Evolutionary conservation across 78 protist species (phyloP).

Genomic region (Chrysochromulina tobinii): DNA sequence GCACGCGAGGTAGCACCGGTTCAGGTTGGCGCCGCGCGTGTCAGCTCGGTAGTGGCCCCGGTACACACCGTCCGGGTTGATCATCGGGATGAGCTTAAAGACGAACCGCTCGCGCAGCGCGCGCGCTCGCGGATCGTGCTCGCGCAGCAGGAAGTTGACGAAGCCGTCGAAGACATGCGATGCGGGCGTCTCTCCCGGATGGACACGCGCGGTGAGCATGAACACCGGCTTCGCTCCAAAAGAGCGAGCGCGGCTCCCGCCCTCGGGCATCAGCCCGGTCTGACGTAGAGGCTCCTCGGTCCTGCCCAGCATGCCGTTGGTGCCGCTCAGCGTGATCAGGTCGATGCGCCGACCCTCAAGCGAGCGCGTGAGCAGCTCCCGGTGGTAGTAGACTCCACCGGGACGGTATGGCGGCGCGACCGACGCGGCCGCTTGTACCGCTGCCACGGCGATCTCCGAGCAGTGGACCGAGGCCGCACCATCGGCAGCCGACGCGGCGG

Average conservation of each 20-base stretch:
- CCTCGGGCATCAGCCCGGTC: neutral
- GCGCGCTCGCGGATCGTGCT: slow-evolving; percentile 25
- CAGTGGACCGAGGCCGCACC: too few species aligned
- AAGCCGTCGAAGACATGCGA: slow-evolving; percentile 38
- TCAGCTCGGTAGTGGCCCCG: slow-evolving; percentile 45
- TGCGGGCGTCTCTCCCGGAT: slow-evolving; percentile 60
- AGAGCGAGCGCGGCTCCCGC: neutral
- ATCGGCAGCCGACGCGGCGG: too few species aligned
- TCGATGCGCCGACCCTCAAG: slow-evolving; percentile 42
- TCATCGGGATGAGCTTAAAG: slow-evolving; percentile 43
- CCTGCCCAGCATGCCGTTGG: neutral
- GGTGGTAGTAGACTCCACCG: neutral
- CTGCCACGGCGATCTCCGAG: too few species aligned
- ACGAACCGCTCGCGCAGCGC: slow-evolving; percentile 24
- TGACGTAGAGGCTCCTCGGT: neutral
- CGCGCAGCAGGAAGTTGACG: slow-evolving; percentile 17
- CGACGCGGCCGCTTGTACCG: too few species aligned
- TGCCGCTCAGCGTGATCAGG: slow-evolving; percentile 18
- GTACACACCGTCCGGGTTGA: slow-evolving; percentile 64
- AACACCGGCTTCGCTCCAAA: neutral
- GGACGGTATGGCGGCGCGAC: too few species aligned
- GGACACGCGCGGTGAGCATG: slow-evolving; percentile 46
- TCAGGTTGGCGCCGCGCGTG: slow-evolving; percentile 45
- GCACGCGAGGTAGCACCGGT: neutral
- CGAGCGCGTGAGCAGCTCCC: slow-evolving; percentile 31